Evolutionary conservation across 176 grass and related monocot species (phyloP).

Genomic region (Juncus inflexus): DNA sequence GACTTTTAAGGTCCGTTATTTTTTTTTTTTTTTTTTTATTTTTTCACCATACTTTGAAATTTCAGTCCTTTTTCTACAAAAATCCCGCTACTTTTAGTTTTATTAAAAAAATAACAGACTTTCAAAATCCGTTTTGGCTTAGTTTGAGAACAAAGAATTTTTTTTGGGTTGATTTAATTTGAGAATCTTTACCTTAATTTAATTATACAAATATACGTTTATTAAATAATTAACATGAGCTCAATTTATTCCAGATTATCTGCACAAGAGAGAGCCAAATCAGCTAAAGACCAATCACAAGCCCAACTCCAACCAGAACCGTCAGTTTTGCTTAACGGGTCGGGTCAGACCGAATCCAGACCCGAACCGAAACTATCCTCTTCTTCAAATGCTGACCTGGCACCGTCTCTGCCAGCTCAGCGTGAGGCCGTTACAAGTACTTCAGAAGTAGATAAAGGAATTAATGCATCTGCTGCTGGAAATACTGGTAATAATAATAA

Average conservation of each 20-base stretch:
- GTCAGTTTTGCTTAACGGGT: no score
- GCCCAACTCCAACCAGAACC: neutral
- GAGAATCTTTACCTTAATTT: neutral
- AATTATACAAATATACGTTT: neutral
- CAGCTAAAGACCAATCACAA: neutral
- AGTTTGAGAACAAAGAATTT: neutral
- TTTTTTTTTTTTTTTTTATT: no score
- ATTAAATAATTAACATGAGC: neutral
- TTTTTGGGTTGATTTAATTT: neutral
- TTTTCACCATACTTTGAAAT: neutral
- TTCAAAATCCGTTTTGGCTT: no score
- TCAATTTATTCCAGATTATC: slow-evolving; percentile 10
- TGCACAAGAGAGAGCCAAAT: slow-evolving; percentile 7
- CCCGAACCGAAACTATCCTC: neutral
- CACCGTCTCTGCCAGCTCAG: neutral
- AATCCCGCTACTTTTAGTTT: neutral
- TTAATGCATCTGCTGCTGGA: neutral
- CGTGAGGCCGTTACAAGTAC: neutral
- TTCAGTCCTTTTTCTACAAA: neutral
- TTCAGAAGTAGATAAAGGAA: neutral
- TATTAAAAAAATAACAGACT: neutral
- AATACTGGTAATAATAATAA: neutral
- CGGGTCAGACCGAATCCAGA: neutral
- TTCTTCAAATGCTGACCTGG: slow-evolving; percentile 5
- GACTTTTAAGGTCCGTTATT: no score